Percentiles rank a stretch among this genome's conserved stretches.
Conservation (phyloP, 2,329 filamentous ascomycete genomes). For the Pseudocercospora musae region DNA sequence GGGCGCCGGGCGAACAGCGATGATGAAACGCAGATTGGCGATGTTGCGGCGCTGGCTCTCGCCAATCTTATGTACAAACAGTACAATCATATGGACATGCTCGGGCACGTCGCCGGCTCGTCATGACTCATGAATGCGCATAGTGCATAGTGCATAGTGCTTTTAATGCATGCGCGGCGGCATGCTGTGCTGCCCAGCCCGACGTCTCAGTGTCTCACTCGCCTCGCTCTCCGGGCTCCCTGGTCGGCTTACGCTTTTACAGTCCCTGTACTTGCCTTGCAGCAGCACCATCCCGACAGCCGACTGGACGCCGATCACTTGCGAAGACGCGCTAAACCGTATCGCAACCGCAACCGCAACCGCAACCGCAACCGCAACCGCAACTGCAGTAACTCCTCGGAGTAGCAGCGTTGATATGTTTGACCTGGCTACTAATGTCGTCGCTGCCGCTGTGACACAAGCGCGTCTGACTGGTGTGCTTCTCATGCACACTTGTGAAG, state of each 20-base stretch:
- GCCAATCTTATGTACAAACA: too few species aligned
- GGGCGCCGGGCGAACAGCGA: not conserved
- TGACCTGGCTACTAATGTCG: slow-evolving; percentile 3
- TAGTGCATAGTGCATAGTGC: too few species aligned
- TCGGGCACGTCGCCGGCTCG: slow-evolving; percentile 8
- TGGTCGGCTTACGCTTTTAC: too few species aligned
- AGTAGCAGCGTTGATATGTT: not conserved
- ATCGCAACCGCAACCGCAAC: too few species aligned
- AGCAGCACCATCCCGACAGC: not conserved
- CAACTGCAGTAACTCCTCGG: too few species aligned
- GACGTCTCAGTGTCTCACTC: not conserved
- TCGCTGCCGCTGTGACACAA: not conserved
- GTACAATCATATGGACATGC: slow-evolving; percentile 9
- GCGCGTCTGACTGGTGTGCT: not conserved
- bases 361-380: too few species aligned
- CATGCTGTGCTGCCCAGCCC: slow-evolving; percentile 10
- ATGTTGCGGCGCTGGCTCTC: not conserved
- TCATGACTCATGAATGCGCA: too few species aligned
- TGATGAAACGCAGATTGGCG: slow-evolving; percentile 3
- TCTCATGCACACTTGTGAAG: not conserved
- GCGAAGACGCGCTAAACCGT: slow-evolving; percentile 9
- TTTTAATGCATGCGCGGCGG: slow-evolving; percentile 8
- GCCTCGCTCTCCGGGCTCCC: not conserved
- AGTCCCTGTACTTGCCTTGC: too few species aligned
- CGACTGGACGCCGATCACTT: slow-evolving; percentile 10